Base-by-base conservation (phyloP, 805 yeast species). In the Yarrowia sp. region DNA sequence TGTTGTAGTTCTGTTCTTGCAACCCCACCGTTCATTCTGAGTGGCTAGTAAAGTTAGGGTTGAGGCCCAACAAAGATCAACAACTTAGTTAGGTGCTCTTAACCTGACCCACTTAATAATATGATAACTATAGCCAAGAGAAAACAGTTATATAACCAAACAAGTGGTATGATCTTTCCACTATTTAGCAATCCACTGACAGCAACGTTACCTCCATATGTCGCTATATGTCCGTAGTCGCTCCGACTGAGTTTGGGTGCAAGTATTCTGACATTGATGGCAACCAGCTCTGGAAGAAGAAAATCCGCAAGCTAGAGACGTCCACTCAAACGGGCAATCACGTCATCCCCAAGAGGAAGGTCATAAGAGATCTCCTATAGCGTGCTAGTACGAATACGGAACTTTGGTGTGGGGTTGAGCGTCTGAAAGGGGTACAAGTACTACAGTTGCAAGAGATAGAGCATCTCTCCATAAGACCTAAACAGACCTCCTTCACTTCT, bases 231-330 rank as follows among this genome's bases (percentile, higher is more conserved):
- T 11, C 52, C 16, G 22, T 10, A n/a, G 3, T 35, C 41, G 55
- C 56, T 11, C 56, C 56, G 56, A 50, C 56, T 35, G 56, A 50
- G 56, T 50, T 50, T 50, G 56, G 56, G 56, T 50, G 56, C 56
- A 50, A 50, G 36, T 48, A 15, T 19, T 2, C 7, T 14, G 26
- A 50, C 56, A 9, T 50, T 36, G 56, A 50, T 50, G 56, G 56
- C 56, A 50, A 50, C 55, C 3, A 19, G 32, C 32, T 26, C 32
- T 26, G 32, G 32, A 12, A 16, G 15, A 12, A 19, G 35, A 26
- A 48, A n/a, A 50, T 11, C 53, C 26, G 53, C 50, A 46, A 22
- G 35, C 50, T 3, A 46, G 35, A 22, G 4, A 15, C 9, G 52
- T 14, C 9, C 32, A 48, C 8, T 5, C n/a, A 7, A 45, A 16